Base-by-base conservation (phyloP, 805 yeast species). In the Pichia nakasei region DNA sequence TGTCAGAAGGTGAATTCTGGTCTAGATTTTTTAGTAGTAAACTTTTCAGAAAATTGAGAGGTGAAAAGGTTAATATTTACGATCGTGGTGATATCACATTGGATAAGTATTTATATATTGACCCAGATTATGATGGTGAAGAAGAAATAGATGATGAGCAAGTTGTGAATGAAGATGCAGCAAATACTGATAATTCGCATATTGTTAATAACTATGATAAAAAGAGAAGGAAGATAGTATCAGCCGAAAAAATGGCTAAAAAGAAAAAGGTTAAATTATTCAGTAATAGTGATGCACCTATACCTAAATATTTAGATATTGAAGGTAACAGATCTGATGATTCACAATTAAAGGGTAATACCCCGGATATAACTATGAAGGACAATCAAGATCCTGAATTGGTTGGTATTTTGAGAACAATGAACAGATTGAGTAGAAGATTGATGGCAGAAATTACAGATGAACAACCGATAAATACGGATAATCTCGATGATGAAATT, bases 1-100 rank as follows among this genome's bases (percentile, higher is more conserved):
- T 93, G 42, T 74, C 77, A 39, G 97, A 93, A 59, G 89, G 91
- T 35, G 95, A 85, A 57, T 93, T 93, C 55, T 93, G 98, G 98
- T 86, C 95, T 11, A 69, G 97, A 49, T 93, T 93, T 56, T 93
- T 93, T 70, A 81, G 86, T 55, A 88, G 97, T 0, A 83, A 87
- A 54, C 66, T 93, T 48, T 93, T 89, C 57, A 72, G 96, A 52
- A 77, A 88, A 54, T 67, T 93, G 29, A 73, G 96, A 59, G 98
- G 98, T 46, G 97, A 93, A 57, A 80, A 79, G 51, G 75, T 87
- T 42, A 78, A 80, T 55, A 64, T 75, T 3, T 82, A 77, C 57
- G 86, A 85, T 49, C 73, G 95, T 49, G 88, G 93, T 42, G 97
- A 93, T 61, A 73, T 80, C 5, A 72, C 88, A 7, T 69, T 93